phyloP scores from a whole-genome alignment of 495 filamentous ascomycete genomes.

The Tuber calosporum region DNA sequence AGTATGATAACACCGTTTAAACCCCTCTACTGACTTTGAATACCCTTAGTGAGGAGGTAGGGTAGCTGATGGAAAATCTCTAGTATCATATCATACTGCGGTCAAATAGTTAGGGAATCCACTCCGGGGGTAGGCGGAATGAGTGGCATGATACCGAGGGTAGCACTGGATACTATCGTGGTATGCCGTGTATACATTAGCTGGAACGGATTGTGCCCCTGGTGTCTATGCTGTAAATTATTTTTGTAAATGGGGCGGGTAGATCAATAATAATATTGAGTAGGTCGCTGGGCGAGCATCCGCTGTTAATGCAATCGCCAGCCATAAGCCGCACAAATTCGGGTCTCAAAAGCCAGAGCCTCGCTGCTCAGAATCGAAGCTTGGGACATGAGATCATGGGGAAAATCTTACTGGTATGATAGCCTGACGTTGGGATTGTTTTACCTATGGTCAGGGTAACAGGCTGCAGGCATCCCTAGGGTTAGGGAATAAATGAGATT shows the following conservation, averaged over 20 bases:
- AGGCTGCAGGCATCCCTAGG: constrained; percentile 5
- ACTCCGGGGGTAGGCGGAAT: not conserved
- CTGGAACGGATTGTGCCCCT: not conserved
- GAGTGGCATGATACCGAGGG: not conserved
- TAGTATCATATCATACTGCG: too few species aligned
- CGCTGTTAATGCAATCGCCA: not conserved
- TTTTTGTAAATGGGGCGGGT: not conserved
- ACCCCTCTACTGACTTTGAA: too few species aligned
- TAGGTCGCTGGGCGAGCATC: not conserved
- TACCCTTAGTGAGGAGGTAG: too few species aligned
- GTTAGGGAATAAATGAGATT: constrained; percentile 23
- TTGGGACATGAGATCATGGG: not conserved
- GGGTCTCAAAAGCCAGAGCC: not conserved
- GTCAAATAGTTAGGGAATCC: not conserved
- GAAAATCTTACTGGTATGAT: not conserved
- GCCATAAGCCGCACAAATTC: not conserved
- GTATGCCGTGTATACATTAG: not conserved
- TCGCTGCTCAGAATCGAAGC: not conserved
- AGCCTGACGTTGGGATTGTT: not conserved
- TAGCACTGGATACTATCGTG: not conserved
- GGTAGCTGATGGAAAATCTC: not conserved
- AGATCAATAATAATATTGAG: not conserved
- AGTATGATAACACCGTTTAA: too few species aligned
- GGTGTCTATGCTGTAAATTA: not conserved
- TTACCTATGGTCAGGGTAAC: not conserved